A percentile compares a stretch with the other conserved stretches of the same genome.
These are phyloP conservation scores for Russula sp. DNA, from an alignment of 768 basidiomycete species.

Conservation along the genomic window DNA sequence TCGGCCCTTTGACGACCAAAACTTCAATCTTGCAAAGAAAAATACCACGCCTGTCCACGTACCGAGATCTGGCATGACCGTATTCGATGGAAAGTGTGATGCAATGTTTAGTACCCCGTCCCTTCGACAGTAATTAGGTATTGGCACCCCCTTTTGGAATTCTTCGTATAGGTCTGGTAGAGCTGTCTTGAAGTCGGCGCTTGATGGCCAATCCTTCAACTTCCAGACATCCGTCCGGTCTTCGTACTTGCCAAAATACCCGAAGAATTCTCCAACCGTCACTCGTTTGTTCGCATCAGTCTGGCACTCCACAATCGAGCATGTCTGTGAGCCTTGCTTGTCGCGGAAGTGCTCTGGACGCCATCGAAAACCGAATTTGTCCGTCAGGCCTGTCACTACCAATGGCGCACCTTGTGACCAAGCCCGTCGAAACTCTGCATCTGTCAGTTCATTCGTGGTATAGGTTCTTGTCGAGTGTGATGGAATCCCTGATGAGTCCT, in stretches of 20 bases:
- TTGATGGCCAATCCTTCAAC: conserved; percentile 92
- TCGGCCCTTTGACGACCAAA: conserved; percentile 19
- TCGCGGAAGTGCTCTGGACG: conserved; percentile 75
- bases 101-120: conserved; percentile 88
- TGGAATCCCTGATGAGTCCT: conserved; percentile 19
- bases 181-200: conserved; percentile 72
- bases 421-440: conserved; percentile 54
- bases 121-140: conserved; percentile 84
- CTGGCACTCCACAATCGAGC: conserved; percentile 80
- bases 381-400: conserved; percentile 61
- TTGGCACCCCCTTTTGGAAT: conserved; percentile 76
- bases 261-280: conserved; percentile 76
- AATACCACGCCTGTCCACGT: conserved; percentile 23
- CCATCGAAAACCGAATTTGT: conserved; percentile 68
- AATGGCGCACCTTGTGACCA: conserved; percentile 77
- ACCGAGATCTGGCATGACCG: conserved; percentile 77
- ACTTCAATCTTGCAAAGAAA: background rate
- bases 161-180: conserved; percentile 87
- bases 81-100: conserved; percentile 80
- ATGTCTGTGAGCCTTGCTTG: conserved; percentile 55
- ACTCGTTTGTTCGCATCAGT: conserved; percentile 55
- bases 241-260: conserved; percentile 63
- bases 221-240: conserved; percentile 59
- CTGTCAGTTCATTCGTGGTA: conserved; percentile 44
- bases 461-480: conserved; percentile 43